Evolutionary conservation across 1,284 basidiomycete species (phyloP).

Genomic region (Malassezia psittaci): DNA sequence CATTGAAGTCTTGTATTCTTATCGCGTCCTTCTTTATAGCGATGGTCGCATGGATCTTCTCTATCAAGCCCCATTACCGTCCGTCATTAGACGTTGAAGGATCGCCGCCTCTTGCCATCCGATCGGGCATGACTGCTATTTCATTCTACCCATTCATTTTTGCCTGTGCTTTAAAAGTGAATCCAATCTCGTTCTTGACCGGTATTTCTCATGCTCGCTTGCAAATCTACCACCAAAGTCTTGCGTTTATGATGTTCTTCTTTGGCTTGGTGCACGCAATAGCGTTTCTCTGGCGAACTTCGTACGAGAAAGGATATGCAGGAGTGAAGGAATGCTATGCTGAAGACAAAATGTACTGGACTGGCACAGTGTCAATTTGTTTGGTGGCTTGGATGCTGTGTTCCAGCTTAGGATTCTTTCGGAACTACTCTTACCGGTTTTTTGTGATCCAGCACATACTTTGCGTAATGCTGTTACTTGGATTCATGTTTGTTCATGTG

Average conservation of each 20-base stretch:
- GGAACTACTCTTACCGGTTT: conserved; percentile 38
- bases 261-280: neutral
- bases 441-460: conserved; percentile 38
- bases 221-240: conserved; percentile 41
- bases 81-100: conserved; percentile 24
- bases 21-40: conserved; percentile 10
- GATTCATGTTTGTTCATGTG: conserved; percentile 13
- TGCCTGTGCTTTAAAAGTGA: conserved; percentile 31
- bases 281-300: neutral
- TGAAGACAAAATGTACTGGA: neutral
- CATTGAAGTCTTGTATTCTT: neutral
- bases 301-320: neutral
- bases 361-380: neutral
- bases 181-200: conserved; percentile 34
- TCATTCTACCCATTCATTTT: conserved; percentile 39
- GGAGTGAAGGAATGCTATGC: neutral
- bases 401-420: conserved; percentile 29
- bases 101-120: conserved; percentile 19
- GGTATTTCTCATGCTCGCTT: conserved; percentile 34
- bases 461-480: conserved; percentile 29
- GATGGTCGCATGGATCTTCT: conserved; percentile 21
- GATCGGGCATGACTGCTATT: conserved; percentile 33
- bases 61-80: conserved; percentile 33
- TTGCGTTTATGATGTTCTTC: conserved; percentile 13
- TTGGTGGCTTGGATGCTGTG: conserved; percentile 27